Percentiles rank a stretch among this genome's conserved stretches.
Evolutionary conservation across 495 filamentous ascomycete species (phyloP).

Genomic region (Penicillium tannophilum): DNA sequence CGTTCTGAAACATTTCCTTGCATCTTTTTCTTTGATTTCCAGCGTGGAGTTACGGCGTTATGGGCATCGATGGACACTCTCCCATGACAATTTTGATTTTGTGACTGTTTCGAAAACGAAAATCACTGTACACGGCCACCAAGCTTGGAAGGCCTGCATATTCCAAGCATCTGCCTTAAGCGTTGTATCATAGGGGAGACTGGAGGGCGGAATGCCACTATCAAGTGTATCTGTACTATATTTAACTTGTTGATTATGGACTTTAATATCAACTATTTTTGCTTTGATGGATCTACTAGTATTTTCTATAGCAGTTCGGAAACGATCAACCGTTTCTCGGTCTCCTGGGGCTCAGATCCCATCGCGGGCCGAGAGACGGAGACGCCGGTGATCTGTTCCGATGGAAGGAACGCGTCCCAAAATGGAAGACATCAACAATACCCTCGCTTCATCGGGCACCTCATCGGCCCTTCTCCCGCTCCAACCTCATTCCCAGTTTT

Average conservation of each 20-base stretch:
- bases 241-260: conserved; percentile 2
- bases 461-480: too few relatives aligned
- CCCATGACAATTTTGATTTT: conserved; percentile 11
- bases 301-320: not conserved
- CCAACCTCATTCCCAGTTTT: too few relatives aligned
- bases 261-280: not conserved
- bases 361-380: too few relatives aligned
- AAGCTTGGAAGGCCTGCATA: conserved; percentile 5
- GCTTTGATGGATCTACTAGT: not conserved
- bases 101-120: not conserved
- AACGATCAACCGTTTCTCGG: not conserved
- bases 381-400: not conserved
- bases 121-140: conserved; percentile 26
- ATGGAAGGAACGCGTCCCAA: too few relatives aligned
- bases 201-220: not conserved
- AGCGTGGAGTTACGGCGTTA: conserved; percentile 45
- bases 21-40: conserved; percentile 12
- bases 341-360: not conserved
- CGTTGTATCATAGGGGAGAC: conserved; percentile 25
- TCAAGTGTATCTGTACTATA: conserved; percentile 13
- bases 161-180: conserved; percentile 14
- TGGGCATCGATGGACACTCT: conserved; percentile 30
- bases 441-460: too few relatives aligned
- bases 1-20: conserved; percentile 1
- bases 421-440: too few relatives aligned